Percentiles rank a stretch among this genome's conserved stretches.
phyloP scores from a whole-genome alignment of 805 yeast genomes.

The Myxozyma kluyveri region DNA sequence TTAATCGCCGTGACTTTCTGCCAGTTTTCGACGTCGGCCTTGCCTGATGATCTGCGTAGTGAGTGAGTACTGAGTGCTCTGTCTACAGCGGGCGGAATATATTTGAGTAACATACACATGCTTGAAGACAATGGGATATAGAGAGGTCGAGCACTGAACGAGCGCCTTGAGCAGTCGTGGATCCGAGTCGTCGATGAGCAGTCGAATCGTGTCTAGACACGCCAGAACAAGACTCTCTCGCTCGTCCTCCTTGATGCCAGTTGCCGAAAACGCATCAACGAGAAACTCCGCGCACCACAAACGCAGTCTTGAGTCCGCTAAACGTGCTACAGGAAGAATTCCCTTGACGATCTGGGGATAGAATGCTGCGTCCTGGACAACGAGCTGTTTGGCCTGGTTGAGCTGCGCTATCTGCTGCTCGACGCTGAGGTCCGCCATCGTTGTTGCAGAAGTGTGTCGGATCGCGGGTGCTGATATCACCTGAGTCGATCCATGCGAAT shows the following conservation, averaged over 20 bases:
- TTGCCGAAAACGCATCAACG: slow-evolving; percentile 40
- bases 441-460: not conserved
- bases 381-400: slow-evolving; percentile 40
- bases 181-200: slow-evolving; percentile 34
- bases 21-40: slow-evolving; percentile 51
- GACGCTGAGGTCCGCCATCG: slow-evolving; percentile 19
- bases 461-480: too few species aligned
- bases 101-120: slow-evolving; percentile 35
- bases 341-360: slow-evolving; percentile 40
- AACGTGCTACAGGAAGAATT: slow-evolving; percentile 40
- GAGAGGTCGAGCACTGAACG: slow-evolving; percentile 43
- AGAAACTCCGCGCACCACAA: slow-evolving; percentile 42
- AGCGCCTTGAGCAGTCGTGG: slow-evolving; percentile 39
- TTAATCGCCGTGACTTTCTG: slow-evolving; percentile 54
- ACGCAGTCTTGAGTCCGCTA: slow-evolving; percentile 37
- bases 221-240: slow-evolving; percentile 34
- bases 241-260: slow-evolving; percentile 28
- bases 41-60: slow-evolving; percentile 40
- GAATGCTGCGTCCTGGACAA: slow-evolving; percentile 38
- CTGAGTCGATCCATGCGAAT: too few species aligned
- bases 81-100: not conserved
- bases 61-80: not conserved
- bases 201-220: slow-evolving; percentile 34
- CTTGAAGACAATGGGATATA: slow-evolving; percentile 50
- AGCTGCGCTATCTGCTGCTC: slow-evolving; percentile 39